phyloP scores from a whole-genome alignment of 2,329 filamentous ascomycete species.

The Xylaria sp. region DNA sequence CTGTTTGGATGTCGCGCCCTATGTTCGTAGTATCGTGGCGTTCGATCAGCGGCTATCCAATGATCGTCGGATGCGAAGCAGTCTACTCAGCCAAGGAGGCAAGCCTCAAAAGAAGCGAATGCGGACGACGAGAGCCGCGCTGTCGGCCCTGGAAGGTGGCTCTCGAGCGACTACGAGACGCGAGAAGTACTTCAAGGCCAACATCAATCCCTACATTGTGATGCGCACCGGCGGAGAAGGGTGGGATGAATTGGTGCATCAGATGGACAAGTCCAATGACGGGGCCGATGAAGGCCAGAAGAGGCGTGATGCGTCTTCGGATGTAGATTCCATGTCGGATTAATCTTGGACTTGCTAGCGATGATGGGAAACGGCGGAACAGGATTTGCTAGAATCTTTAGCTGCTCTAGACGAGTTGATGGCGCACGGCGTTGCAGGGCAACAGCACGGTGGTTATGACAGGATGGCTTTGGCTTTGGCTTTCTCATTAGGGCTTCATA shows the following conservation, averaged over 20 bases:
- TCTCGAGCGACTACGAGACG: slow-evolving; percentile 59
- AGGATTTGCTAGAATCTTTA: neutral
- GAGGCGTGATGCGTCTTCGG: slow-evolving; percentile 1
- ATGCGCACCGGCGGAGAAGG: slow-evolving; percentile 55
- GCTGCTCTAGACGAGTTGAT: neutral
- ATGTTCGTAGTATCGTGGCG: slow-evolving; percentile 76
- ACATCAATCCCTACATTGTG: slow-evolving; percentile 55
- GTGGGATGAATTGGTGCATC: slow-evolving; percentile 33
- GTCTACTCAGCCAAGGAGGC: slow-evolving; percentile 56
- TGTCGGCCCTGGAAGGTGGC: slow-evolving; percentile 72
- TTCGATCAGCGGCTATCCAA: slow-evolving; percentile 68
- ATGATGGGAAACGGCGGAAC: neutral
- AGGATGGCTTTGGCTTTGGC: neutral
- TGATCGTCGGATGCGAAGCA: slow-evolving; percentile 58
- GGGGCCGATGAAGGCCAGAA: neutral
- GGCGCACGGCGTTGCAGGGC: neutral
- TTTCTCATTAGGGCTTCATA: too few relatives aligned
- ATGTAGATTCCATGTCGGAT: slow-evolving; percentile 4
- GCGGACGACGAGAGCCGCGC: slow-evolving; percentile 67
- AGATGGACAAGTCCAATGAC: neutral
- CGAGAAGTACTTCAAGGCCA: slow-evolving; percentile 65
- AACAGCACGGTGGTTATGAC: neutral
- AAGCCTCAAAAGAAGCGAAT: slow-evolving; percentile 49
- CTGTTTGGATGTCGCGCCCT: slow-evolving; percentile 76
- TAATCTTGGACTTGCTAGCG: neutral